These are phyloP conservation scores for Penicillium hesseltinei DNA, from an alignment of 2,329 filamentous ascomycete species.

Conservation along the genomic window DNA sequence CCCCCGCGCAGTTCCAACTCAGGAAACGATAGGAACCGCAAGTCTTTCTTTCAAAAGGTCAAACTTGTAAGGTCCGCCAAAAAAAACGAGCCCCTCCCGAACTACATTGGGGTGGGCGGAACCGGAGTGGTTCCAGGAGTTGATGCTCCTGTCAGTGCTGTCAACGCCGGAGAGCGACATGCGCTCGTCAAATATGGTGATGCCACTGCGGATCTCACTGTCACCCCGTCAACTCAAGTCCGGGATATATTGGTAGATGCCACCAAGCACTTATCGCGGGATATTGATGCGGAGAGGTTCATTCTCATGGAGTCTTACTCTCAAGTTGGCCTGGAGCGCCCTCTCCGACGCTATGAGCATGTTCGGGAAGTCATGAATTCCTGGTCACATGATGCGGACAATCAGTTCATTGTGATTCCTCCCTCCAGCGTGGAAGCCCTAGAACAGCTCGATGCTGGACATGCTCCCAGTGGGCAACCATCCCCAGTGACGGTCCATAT, in stretches of 20 bases:
- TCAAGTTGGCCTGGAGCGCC: slow-evolving; percentile 74
- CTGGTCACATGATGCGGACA: slow-evolving; percentile 80
- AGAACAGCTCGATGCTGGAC: slow-evolving; percentile 58
- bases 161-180: slow-evolving; percentile 73
- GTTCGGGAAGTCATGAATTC: slow-evolving; percentile 88
- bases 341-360: slow-evolving; percentile 79
- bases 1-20: neutral
- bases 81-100: slow-evolving; percentile 15
- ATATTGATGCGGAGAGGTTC: slow-evolving; percentile 63
- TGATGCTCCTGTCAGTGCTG: slow-evolving; percentile 76
- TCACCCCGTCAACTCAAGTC: slow-evolving; percentile 71
- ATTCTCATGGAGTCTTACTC: slow-evolving; percentile 76
- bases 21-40: slow-evolving; percentile 22
- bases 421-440: slow-evolving; percentile 52
- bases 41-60: slow-evolving; percentile 33
- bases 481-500: slow-evolving; percentile 67
- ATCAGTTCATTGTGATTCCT: slow-evolving; percentile 67
- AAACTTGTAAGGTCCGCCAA: slow-evolving; percentile 19
- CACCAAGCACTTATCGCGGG: slow-evolving; percentile 60
- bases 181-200: slow-evolving; percentile 73
- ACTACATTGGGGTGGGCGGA: slow-evolving; percentile 24
- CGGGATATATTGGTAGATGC: slow-evolving; percentile 70
- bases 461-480: slow-evolving; percentile 64
- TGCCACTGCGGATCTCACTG: slow-evolving; percentile 66
- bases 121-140: slow-evolving; percentile 50